Conservation (phyloP, 108 stramenopile species). For the Cyclotella choctawhatcheeana region DNA sequence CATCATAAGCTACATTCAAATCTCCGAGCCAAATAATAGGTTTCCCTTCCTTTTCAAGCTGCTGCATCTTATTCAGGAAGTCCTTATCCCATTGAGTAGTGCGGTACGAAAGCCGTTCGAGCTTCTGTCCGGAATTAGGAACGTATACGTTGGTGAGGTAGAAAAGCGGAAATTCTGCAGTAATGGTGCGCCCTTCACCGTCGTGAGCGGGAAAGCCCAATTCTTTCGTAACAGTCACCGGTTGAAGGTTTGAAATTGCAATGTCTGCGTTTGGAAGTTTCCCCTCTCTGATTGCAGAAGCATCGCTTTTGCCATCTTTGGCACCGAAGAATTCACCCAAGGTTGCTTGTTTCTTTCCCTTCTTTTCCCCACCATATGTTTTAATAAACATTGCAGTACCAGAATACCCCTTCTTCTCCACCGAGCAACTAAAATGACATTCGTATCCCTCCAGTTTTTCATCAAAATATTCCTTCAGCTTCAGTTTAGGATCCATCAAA, state of each 20-base stretch:
- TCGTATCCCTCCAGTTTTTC: slow-evolving; percentile 83
- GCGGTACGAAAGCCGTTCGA: slow-evolving; percentile 93
- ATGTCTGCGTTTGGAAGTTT: slow-evolving; percentile 39
- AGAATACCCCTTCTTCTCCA: slow-evolving; percentile 96
- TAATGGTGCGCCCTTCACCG: slow-evolving; percentile 92
- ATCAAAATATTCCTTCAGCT: slow-evolving; percentile 62
- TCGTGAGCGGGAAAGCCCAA: slow-evolving; percentile 81
- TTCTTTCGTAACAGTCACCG: slow-evolving; percentile 51
- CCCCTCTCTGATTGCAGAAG: slow-evolving; percentile 18
- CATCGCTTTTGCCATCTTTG: not conserved
- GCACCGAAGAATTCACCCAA: slow-evolving; percentile 78
- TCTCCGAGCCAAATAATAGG: slow-evolving; percentile 93
- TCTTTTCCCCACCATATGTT: slow-evolving; percentile 31
- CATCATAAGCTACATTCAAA: slow-evolving; percentile 91
- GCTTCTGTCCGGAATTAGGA: slow-evolving; percentile 96
- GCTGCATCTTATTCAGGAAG: slow-evolving; percentile 74
- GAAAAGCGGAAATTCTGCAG: slow-evolving; percentile 87
- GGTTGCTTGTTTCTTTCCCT: slow-evolving; percentile 70
- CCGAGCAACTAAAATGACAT: slow-evolving; percentile 85
- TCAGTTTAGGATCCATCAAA: slow-evolving; percentile 79
- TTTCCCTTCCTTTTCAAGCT: slow-evolving; percentile 62
- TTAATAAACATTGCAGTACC: slow-evolving; percentile 94
- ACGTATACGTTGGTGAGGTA: slow-evolving; percentile 93
- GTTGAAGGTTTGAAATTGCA: slow-evolving; percentile 46
- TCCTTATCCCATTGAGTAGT: slow-evolving; percentile 93